Evolutionary conservation across 2,329 filamentous ascomycete genomes (phyloP).

Genomic region (Trichoderma sp.): DNA sequence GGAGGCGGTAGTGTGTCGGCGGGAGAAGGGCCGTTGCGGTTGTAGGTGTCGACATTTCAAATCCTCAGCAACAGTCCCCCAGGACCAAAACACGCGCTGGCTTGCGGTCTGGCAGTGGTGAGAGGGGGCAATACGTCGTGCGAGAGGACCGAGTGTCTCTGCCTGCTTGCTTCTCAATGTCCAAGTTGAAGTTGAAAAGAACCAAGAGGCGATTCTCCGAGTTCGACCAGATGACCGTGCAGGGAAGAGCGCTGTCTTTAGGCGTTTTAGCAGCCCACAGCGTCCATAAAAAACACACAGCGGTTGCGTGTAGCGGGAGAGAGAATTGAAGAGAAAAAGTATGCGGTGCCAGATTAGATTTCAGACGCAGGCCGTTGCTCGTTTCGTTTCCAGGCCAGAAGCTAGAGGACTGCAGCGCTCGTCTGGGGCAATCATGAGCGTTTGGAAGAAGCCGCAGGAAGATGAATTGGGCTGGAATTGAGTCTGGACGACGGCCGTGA

Average conservation of each 20-base stretch:
- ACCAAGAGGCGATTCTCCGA: background rate
- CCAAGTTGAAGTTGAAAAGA: constrained; percentile 3
- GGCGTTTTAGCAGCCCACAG: constrained; percentile 16
- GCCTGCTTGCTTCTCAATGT: background rate
- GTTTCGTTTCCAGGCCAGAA: background rate
- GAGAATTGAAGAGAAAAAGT: background rate
- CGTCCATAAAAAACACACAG: background rate
- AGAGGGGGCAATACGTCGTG: background rate
- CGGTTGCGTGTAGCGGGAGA: background rate
- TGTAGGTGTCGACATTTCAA: constrained; percentile 75
- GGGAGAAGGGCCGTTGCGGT: constrained; percentile 59
- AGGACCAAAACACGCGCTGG: background rate
- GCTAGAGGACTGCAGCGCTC: background rate
- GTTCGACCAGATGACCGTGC: background rate
- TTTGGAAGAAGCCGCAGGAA: background rate
- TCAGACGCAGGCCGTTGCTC: background rate
- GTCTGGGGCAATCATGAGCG: background rate
- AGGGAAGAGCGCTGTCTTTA: constrained; percentile 10
- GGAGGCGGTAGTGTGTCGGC: constrained; percentile 64
- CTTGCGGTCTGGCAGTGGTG: background rate
- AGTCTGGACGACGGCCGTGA: background rate
- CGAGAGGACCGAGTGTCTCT: background rate
- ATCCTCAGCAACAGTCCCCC: background rate
- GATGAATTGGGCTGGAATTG: constrained; percentile 6
- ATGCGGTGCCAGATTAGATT: background rate